Conservation (phyloP, 768 basidiomycete species). For the Coprinopsis strossmayeri region DNA sequence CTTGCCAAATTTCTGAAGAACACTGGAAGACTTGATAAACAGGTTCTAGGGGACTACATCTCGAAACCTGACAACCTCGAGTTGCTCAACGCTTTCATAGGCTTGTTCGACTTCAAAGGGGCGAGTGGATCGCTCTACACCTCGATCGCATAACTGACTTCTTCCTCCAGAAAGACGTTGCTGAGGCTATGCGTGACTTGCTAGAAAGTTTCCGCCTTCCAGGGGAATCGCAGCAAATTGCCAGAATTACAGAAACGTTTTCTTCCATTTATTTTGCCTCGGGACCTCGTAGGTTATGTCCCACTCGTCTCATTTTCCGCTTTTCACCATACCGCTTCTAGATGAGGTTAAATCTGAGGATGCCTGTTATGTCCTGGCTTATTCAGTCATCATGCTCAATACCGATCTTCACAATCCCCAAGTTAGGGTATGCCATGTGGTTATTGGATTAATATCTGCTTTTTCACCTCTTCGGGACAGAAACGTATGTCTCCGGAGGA, state of each 20-base stretch:
- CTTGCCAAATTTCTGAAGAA: constrained; percentile 84
- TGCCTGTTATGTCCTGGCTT: constrained; percentile 89
- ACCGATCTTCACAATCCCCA: constrained; percentile 96
- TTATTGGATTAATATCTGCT: constrained; percentile 4
- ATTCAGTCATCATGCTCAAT: constrained; percentile 96
- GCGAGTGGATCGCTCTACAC: constrained; percentile 36
- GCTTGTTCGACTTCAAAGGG: constrained; percentile 82
- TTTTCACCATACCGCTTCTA: constrained; percentile 21
- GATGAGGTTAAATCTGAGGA: constrained; percentile 89
- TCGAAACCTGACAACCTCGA: constrained; percentile 85
- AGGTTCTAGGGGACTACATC: constrained; percentile 87
- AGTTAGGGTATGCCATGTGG: constrained; percentile 57
- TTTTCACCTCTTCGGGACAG: constrained; percentile 28
- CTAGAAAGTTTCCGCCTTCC: constrained; percentile 92
- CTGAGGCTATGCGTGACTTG: constrained; percentile 93
- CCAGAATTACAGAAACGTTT: constrained; percentile 91
- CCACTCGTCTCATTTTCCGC: background rate
- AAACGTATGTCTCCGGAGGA: constrained; percentile 98
- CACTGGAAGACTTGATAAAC: constrained; percentile 84
- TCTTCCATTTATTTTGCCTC: constrained; percentile 87
- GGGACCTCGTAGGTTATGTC: constrained; percentile 52
- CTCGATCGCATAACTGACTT: background rate
- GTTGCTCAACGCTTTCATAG: constrained; percentile 80
- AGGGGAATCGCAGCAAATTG: constrained; percentile 92
- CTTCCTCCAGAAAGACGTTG: constrained; percentile 72